Evolutionary conservation across 2,329 filamentous ascomycete species (phyloP).

Genomic region (Diaporthe ilicicola): DNA sequence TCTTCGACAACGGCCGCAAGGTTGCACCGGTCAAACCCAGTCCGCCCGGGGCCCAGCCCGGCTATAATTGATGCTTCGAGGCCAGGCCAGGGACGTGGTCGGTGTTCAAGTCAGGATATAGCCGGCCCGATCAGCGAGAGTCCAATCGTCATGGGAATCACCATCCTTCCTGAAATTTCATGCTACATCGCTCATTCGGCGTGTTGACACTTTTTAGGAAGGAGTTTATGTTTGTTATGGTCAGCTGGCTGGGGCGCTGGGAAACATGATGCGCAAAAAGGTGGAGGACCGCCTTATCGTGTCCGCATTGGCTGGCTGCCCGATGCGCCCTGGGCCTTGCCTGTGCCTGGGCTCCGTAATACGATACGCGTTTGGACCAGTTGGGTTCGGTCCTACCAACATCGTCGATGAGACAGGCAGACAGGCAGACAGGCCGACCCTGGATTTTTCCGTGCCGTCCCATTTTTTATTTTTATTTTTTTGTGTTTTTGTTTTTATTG

Average conservation of each 20-base stretch:
- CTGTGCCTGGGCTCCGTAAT: not conserved
- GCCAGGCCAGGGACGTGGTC: not conserved
- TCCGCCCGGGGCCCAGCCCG: not conserved
- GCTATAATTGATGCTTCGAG: not conserved
- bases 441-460: slow-evolving; percentile 2
- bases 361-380: not conserved
- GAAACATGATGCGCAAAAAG: not conserved
- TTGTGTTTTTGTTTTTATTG: no score
- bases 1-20: not conserved
- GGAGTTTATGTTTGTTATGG: slow-evolving; percentile 6
- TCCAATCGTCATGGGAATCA: slow-evolving; percentile 17
- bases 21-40: not conserved
- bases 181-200: slow-evolving; percentile 8
- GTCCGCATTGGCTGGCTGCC: slow-evolving; percentile 1
- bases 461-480: no score
- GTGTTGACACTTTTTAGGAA: slow-evolving; percentile 19
- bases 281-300: slow-evolving; percentile 7
- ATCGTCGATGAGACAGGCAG: not conserved
- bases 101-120: no score
- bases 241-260: slow-evolving; percentile 1
- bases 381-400: not conserved
- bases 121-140: slow-evolving; percentile 8
- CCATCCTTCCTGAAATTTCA: not conserved
- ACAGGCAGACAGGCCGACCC: no score
- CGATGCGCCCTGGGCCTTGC: not conserved